Conservation (phyloP, 2,329 filamentous ascomycete genomes). For the Madurella mycetomatis region DNA sequence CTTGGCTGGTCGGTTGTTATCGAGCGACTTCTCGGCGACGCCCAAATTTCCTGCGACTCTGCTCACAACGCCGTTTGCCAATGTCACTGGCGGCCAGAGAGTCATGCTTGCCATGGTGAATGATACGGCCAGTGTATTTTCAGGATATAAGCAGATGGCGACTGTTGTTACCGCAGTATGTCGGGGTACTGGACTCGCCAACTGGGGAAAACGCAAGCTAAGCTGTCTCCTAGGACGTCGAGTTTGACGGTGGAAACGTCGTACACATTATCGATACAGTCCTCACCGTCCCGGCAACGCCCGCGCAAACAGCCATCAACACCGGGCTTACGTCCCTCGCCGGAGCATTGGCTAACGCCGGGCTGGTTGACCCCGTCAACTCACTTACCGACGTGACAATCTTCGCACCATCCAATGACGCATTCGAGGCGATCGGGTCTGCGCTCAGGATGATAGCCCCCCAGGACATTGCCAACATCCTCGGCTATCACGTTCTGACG, state of each 20-base stretch:
- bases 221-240: slow-evolving; percentile 11
- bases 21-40: slow-evolving; percentile 27
- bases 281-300: slow-evolving; percentile 39
- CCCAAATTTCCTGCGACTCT: slow-evolving; percentile 39
- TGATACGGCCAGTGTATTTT: slow-evolving; percentile 17
- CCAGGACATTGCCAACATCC: slow-evolving; percentile 46
- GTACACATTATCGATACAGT: slow-evolving; percentile 51
- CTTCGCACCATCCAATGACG: slow-evolving; percentile 59
- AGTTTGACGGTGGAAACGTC: slow-evolving; percentile 50
- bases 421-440: slow-evolving; percentile 54
- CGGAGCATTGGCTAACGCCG: slow-evolving; percentile 43
- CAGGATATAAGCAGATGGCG: slow-evolving; percentile 18
- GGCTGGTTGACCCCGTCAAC: slow-evolving; percentile 41
- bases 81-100: slow-evolving; percentile 57
- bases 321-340: slow-evolving; percentile 40
- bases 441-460: slow-evolving; percentile 43
- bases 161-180: slow-evolving; percentile 19
- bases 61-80: slow-evolving; percentile 50
- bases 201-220: background rate
- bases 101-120: slow-evolving; percentile 31
- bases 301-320: slow-evolving; percentile 17
- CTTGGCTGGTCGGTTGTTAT: slow-evolving; percentile 45
- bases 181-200: background rate
- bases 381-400: slow-evolving; percentile 51
- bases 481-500: slow-evolving; percentile 61